Evolutionary conservation across 208 protist species (phyloP).

Genomic region (Crithidia sp.): DNA sequence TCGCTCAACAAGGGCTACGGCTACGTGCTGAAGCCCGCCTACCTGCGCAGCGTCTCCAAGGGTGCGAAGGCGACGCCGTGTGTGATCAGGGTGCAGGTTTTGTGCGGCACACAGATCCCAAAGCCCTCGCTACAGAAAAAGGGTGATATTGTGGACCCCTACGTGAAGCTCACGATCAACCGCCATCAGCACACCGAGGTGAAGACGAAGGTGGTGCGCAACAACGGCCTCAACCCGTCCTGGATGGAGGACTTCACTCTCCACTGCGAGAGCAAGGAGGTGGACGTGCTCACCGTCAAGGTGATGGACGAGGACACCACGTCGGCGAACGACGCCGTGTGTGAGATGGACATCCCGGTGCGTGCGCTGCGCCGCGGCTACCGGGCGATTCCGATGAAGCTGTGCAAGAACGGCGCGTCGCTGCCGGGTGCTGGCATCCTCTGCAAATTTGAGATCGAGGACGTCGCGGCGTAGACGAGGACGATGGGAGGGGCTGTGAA

Average conservation of each 20-base stretch:
- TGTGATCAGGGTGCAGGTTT: slow-evolving; percentile 46
- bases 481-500: neutral
- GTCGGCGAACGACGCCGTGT: slow-evolving; percentile 51
- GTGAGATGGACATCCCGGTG: slow-evolving; percentile 49
- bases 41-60: slow-evolving; percentile 37
- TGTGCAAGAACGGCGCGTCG: slow-evolving; percentile 46
- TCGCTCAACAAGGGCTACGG: slow-evolving; percentile 90
- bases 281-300: slow-evolving; percentile 56
- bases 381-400: slow-evolving; percentile 57
- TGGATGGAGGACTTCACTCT: slow-evolving; percentile 70
- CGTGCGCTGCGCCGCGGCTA: slow-evolving; percentile 46
- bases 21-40: slow-evolving; percentile 93
- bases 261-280: slow-evolving; percentile 40
- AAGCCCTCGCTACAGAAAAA: slow-evolving; percentile 59
- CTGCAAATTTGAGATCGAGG: slow-evolving; percentile 53
- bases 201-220: slow-evolving; percentile 51
- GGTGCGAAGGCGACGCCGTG: slow-evolving; percentile 21
- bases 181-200: slow-evolving; percentile 30
- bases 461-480: neutral
- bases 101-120: slow-evolving; percentile 70
- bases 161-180: slow-evolving; percentile 66
- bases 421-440: slow-evolving; percentile 43
- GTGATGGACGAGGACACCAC: slow-evolving; percentile 57
- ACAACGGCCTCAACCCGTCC: slow-evolving; percentile 78
- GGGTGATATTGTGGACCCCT: slow-evolving; percentile 79